Conservation (phyloP, 352 stramenopile species). For the Peronospora destructor region DNA sequence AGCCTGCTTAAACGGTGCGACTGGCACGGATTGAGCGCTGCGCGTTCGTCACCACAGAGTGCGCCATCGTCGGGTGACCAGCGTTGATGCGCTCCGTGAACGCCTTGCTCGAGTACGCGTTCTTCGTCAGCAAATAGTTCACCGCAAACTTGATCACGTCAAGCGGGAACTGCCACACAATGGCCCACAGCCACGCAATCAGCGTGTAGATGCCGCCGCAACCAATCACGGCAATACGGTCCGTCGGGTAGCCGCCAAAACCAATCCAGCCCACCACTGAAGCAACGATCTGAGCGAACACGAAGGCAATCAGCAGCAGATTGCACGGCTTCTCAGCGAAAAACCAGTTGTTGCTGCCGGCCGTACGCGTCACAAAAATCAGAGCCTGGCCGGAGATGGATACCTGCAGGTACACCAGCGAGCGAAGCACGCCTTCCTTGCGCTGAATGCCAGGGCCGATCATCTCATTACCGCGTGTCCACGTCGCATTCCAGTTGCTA, state of each 20-base stretch:
- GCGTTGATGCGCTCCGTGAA: constrained; percentile 75
- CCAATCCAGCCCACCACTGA: constrained; percentile 60
- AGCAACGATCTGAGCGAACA: constrained; percentile 58
- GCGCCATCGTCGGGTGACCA: constrained; percentile 55
- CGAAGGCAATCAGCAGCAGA: constrained; percentile 58
- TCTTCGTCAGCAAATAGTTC: constrained; percentile 60
- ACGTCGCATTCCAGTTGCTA: constrained; percentile 67
- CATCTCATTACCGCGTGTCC: constrained; percentile 52
- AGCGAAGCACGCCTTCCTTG: constrained; percentile 62
- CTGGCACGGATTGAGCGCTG: constrained; percentile 62
- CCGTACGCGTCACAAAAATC: constrained; percentile 71
- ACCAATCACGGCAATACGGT: constrained; percentile 59
- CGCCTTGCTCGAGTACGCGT: constrained; percentile 51
- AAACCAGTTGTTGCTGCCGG: constrained; percentile 71
- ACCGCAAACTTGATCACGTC: constrained; percentile 67
- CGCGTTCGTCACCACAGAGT: constrained; percentile 52
- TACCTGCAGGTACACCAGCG: constrained; percentile 64
- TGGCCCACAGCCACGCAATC: constrained; percentile 59
- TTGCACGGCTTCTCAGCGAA: constrained; percentile 62
- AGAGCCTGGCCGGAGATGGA: constrained; percentile 67
- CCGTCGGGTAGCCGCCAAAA: constrained; percentile 57
- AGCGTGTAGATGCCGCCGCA: constrained; percentile 56
- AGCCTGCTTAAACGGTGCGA: constrained; percentile 44
- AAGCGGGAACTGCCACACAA: constrained; percentile 69
- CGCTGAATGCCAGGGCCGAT: constrained; percentile 58